Evolutionary conservation across 73 alveolate genomes (phyloP).

Genomic region (Tetrahymena thermophila): DNA sequence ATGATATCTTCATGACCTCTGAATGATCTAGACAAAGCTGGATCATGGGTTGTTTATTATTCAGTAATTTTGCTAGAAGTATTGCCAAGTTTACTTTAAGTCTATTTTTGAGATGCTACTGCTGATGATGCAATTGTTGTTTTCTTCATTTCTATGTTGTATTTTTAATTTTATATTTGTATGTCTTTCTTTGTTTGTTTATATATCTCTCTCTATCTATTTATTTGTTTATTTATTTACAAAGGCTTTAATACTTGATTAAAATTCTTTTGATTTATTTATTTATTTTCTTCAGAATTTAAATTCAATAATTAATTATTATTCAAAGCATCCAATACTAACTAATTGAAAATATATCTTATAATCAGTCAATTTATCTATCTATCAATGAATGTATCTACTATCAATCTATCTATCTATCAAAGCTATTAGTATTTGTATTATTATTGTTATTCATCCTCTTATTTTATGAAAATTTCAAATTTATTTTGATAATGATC

Average conservation of each 20-base stretch:
- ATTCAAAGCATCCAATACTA: neutral
- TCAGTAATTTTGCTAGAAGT: neutral
- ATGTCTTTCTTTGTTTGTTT: neutral
- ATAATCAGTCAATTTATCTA: neutral
- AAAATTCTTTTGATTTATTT: neutral
- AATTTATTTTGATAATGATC: no score
- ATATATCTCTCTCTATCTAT: neutral
- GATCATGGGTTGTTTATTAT: slow-evolving; percentile 54
- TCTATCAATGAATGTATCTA: neutral
- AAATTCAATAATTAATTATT: neutral
- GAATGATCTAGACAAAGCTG: slow-evolving; percentile 86
- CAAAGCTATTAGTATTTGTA: neutral
- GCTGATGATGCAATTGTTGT: neutral
- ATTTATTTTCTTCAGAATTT: neutral
- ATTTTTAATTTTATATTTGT: neutral
- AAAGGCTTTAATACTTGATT: neutral
- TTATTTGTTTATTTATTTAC: neutral
- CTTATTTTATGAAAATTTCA: neutral
- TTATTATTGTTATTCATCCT: neutral
- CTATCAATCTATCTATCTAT: neutral
- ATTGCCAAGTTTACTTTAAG: slow-evolving; percentile 9
- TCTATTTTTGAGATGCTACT: neutral
- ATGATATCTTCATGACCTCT: slow-evolving; percentile 84
- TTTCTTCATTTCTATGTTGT: neutral
- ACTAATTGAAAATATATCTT: neutral